These are phyloP conservation scores for Nigrospora osmanthi DNA, from an alignment of 2,329 filamentous ascomycete genomes.

Conservation along the genomic window DNA sequence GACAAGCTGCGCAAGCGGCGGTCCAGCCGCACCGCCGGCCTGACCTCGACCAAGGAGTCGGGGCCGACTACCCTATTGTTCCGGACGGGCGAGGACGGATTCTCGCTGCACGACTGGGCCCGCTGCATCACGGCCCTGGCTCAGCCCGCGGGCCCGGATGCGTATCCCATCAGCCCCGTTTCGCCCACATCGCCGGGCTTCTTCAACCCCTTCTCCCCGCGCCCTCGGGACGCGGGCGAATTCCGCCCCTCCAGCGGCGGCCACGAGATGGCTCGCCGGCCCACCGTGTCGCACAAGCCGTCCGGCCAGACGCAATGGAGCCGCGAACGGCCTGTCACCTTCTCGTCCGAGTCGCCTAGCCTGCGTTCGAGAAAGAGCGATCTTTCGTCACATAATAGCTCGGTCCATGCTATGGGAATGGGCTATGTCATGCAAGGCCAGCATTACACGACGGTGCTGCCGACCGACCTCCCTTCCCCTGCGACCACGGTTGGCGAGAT, in stretches of 20 bases:
- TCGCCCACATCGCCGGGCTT: conserved; percentile 48
- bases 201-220: conserved; percentile 39
- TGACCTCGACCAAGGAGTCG: conserved; percentile 44
- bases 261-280: conserved; percentile 22
- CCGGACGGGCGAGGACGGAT: conserved; percentile 44
- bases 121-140: conserved; percentile 39
- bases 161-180: conserved; percentile 37
- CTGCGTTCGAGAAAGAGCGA: conserved; percentile 56
- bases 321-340: conserved; percentile 40
- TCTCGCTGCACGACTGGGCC: conserved; percentile 52
- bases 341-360: conserved; percentile 51
- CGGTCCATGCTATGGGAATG: conserved; percentile 31
- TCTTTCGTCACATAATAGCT: conserved; percentile 44
- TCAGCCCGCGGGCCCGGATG: conserved; percentile 30
- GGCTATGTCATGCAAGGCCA: conserved; percentile 31
- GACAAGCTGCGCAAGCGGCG: conserved; percentile 57
- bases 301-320: conserved; percentile 38
- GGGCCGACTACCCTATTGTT: conserved; percentile 46
- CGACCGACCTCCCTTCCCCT: conserved; percentile 49
- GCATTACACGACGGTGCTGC: conserved; percentile 43
- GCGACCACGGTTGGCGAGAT: conserved; percentile 44
- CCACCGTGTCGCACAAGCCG: conserved; percentile 35
- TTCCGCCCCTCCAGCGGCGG: conserved; percentile 37
- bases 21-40: conserved; percentile 53
- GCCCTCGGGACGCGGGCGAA: conserved; percentile 32